phyloP scores from a whole-genome alignment of 768 basidiomycete species.

The Pluteus cervinus region DNA sequence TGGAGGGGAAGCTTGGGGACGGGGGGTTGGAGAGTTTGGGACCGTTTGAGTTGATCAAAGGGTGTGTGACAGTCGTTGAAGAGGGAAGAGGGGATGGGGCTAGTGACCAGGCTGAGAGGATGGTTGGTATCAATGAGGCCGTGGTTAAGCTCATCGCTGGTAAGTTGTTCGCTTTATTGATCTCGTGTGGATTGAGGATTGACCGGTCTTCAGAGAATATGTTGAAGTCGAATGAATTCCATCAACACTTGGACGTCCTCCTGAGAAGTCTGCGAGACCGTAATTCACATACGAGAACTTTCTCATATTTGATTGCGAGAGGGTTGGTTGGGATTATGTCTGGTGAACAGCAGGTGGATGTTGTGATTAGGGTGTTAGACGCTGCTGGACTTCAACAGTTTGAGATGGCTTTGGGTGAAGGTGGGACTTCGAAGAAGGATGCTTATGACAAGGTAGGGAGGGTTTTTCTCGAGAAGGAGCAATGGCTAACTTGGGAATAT shows the following conservation, averaged over 20 bases:
- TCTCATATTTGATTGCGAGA: slow-evolving; percentile 61
- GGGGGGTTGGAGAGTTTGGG: slow-evolving; percentile 10
- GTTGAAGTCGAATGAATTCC: slow-evolving; percentile 39
- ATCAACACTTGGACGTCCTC: slow-evolving; percentile 40
- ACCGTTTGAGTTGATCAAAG: slow-evolving; percentile 43
- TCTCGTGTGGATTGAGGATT: slow-evolving; percentile 1
- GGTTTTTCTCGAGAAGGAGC: too few relatives aligned
- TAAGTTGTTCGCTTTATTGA: slow-evolving; percentile 22
- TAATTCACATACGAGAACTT: slow-evolving; percentile 44
- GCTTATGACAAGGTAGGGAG: too few relatives aligned
- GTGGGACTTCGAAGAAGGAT: slow-evolving; percentile 23
- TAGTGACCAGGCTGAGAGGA: slow-evolving; percentile 29
- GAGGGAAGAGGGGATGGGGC: slow-evolving; percentile 24
- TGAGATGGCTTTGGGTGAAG: slow-evolving; percentile 40
- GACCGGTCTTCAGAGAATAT: slow-evolving; percentile 50
- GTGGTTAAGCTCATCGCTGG: slow-evolving; percentile 64
- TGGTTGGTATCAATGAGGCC: slow-evolving; percentile 46
- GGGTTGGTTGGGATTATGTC: slow-evolving; percentile 50
- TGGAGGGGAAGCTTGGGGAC: too few relatives aligned
- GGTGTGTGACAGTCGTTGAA: slow-evolving; percentile 43
- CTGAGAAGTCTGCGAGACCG: slow-evolving; percentile 44
- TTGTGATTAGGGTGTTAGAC: slow-evolving; percentile 42
- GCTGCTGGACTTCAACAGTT: slow-evolving; percentile 41
- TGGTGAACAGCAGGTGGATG: slow-evolving; percentile 52
- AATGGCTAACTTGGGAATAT: slow-evolving; percentile 4